Evolutionary conservation across 495 filamentous ascomycete species (phyloP).

Genomic region (Baudoinia panamericana): DNA sequence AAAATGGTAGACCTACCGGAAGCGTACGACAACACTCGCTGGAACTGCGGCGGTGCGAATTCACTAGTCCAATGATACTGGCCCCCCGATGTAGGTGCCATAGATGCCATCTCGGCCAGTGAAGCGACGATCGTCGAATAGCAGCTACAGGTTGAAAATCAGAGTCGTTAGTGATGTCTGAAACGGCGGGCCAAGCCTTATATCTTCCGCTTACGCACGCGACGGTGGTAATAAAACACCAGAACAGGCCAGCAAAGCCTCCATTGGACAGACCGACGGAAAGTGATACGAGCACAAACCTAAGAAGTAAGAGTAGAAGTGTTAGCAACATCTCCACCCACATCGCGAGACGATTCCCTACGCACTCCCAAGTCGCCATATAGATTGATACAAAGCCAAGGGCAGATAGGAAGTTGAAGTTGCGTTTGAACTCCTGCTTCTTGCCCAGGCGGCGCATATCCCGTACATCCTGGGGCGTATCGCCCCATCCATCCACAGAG

Average conservation of each 20-base stretch:
- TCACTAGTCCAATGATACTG: slow-evolving; percentile 42
- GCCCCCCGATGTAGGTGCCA: slow-evolving; percentile 38
- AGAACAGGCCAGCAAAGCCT: slow-evolving; percentile 45
- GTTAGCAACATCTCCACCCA: slow-evolving; percentile 16
- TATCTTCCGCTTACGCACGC: too few relatives aligned
- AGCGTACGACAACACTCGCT: slow-evolving; percentile 36
- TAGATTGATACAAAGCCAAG: slow-evolving; percentile 27
- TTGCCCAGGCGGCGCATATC: slow-evolving; percentile 30
- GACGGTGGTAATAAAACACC: slow-evolving; percentile 39
- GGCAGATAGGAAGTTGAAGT: slow-evolving; percentile 22
- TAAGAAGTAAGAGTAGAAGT: slow-evolving; percentile 12
- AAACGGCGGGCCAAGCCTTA: too few relatives aligned
- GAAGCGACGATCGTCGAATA: slow-evolving; percentile 39
- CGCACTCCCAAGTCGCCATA: slow-evolving; percentile 22
- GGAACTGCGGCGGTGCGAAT: slow-evolving; percentile 32
- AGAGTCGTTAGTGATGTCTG: too few relatives aligned
- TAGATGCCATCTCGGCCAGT: slow-evolving; percentile 45
- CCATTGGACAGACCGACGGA: slow-evolving; percentile 39
- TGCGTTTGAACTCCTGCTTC: slow-evolving; percentile 28
- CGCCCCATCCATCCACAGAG: slow-evolving; percentile 11
- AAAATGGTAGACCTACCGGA: too few relatives aligned
- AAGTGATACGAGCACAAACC: slow-evolving; percentile 30
- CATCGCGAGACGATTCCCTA: too few relatives aligned
- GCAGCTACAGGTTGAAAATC: too few relatives aligned
- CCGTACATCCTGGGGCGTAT: slow-evolving; percentile 13